Evolutionary conservation across 176 grass and related monocot species (phyloP).

Genomic region (Aechmea fasciata): DNA sequence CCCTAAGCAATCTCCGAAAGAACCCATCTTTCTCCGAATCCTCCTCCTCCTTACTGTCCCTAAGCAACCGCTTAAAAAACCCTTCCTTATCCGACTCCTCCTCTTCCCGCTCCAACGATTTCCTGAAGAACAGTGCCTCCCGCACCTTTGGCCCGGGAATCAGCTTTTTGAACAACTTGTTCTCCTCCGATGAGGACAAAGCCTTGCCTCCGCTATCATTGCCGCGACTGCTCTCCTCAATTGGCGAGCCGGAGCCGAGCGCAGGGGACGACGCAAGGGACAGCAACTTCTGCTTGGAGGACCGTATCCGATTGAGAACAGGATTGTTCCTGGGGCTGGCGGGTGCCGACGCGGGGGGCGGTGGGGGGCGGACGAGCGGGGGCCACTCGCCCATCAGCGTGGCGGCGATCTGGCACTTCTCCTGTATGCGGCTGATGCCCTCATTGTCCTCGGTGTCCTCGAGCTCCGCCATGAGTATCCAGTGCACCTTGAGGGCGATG

Average conservation of each 20-base stretch:
- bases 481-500: slow-evolving; percentile 96
- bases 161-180: slow-evolving; percentile 79
- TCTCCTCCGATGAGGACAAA: slow-evolving; percentile 55
- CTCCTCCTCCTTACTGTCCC: slow-evolving; percentile 15
- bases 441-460: slow-evolving; percentile 75
- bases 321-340: slow-evolving; percentile 63
- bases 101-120: slow-evolving; percentile 74
- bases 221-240: slow-evolving; percentile 9
- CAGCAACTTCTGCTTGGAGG: slow-evolving; percentile 74
- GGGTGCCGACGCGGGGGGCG: slow-evolving; percentile 24
- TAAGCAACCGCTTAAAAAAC: slow-evolving; percentile 10
- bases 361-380: slow-evolving; percentile 33
- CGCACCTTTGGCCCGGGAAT: slow-evolving; percentile 80
- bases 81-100: slow-evolving; percentile 39
- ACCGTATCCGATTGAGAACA: slow-evolving; percentile 80
- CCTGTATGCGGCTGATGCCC: slow-evolving; percentile 65
- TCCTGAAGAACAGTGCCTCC: slow-evolving; percentile 74
- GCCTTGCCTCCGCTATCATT: slow-evolving; percentile 38
- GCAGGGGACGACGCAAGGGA: slow-evolving; percentile 63
- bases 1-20: slow-evolving; percentile 80
- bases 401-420: slow-evolving; percentile 78
- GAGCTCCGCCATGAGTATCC: slow-evolving; percentile 79
- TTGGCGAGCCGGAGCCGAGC: slow-evolving; percentile 28
- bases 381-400: slow-evolving; percentile 77
- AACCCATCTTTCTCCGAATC: slow-evolving; percentile 63